These are phyloP conservation scores for Trichoderma citrinoviride DNA, from an alignment of 2,329 filamentous ascomycete genomes.

Conservation along the genomic window DNA sequence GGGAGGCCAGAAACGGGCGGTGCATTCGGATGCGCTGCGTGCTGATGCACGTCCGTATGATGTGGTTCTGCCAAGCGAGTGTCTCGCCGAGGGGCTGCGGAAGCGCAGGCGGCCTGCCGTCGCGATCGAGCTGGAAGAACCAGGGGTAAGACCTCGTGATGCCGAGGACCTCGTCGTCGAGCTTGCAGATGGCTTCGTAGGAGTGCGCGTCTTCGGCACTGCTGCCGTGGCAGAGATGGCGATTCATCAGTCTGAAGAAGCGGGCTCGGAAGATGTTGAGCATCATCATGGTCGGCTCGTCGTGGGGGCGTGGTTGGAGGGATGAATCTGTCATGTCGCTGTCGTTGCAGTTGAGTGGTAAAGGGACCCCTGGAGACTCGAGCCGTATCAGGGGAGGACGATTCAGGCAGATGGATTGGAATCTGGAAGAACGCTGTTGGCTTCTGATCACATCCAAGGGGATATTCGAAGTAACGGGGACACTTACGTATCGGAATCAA, in stretches of 20 bases:
- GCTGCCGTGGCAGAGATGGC: not conserved
- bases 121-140: constrained; percentile 21
- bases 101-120: constrained; percentile 15
- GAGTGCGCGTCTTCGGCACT: not conserved
- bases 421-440: not conserved
- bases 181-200: constrained; percentile 11
- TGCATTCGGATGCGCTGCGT: constrained; percentile 28
- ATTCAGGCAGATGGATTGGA: constrained; percentile 24
- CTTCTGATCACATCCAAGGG: not conserved
- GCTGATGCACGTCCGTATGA: constrained; percentile 25
- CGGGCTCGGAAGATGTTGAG: constrained; percentile 24
- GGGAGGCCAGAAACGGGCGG: constrained; percentile 19
- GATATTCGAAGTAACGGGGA: not conserved
- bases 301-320: constrained; percentile 10
- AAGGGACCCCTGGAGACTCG: constrained; percentile 21
- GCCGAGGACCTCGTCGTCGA: constrained; percentile 21
- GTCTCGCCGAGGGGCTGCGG: constrained; percentile 18
- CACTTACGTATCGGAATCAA: constrained; percentile 20
- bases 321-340: constrained; percentile 20
- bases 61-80: constrained; percentile 24
- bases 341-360: constrained; percentile 24
- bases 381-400: constrained; percentile 21
- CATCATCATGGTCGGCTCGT: constrained; percentile 25
- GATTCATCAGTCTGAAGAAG: constrained; percentile 23
- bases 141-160: constrained; percentile 20